Percentiles rank a stretch among this genome's conserved stretches.
phyloP scores from a whole-genome alignment of 306 rosid genomes.

The Vigna reflexopilosa region DNA sequence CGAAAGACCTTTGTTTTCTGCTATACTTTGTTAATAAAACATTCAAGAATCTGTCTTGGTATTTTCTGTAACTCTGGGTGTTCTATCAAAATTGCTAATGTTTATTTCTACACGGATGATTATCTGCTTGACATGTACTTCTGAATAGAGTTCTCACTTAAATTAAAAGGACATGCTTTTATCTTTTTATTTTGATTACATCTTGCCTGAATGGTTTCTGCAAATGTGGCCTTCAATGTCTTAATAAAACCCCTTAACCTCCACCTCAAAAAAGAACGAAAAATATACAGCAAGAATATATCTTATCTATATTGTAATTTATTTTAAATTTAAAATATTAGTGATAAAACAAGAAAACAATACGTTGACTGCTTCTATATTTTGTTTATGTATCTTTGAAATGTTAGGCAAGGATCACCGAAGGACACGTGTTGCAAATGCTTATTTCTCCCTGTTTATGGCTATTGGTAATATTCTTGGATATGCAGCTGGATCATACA shows the following conservation, averaged over 20 bases:
- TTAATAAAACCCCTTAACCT: not conserved
- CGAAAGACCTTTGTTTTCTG: too few relatives aligned
- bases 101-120: slow-evolving; percentile 27
- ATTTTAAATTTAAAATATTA: slow-evolving; percentile 25
- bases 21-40: too few relatives aligned
- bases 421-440: slow-evolving; percentile 94
- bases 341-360: slow-evolving; percentile 18
- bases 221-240: slow-evolving; percentile 11
- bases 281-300: not conserved
- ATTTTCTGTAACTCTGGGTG: too few relatives aligned
- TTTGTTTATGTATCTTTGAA: slow-evolving; percentile 39
- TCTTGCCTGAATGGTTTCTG: slow-evolving; percentile 8
- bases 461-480: slow-evolving; percentile 96
- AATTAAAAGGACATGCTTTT: slow-evolving; percentile 17
- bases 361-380: slow-evolving; percentile 34
- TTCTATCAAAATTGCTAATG: not conserved
- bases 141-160: slow-evolving; percentile 23
- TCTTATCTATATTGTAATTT: slow-evolving; percentile 2
- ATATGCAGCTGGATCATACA: slow-evolving; percentile 83
- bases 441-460: slow-evolving; percentile 92
- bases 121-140: slow-evolving; percentile 5
- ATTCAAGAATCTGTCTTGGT: too few relatives aligned
- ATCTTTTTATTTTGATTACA: slow-evolving; percentile 12
- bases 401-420: slow-evolving; percentile 84
- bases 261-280: not conserved